A percentile compares a stretch with the other conserved stretches of the same genome.
phyloP scores from a whole-genome alignment of 495 filamentous ascomycete species.

The Immersiella caudata region DNA sequence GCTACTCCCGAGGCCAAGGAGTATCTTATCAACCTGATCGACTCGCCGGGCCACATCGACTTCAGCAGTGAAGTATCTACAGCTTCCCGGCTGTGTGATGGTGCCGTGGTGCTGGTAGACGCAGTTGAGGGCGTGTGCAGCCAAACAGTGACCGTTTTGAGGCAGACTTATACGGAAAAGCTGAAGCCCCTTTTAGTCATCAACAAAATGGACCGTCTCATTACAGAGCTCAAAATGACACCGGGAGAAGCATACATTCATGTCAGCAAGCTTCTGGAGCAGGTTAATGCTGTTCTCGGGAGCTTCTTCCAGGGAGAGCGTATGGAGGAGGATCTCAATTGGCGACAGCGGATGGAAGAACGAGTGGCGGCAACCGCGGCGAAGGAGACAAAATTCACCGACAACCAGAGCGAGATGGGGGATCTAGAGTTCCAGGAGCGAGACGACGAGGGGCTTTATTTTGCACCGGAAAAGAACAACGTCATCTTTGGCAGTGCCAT shows the following conservation, averaged over 20 bases:
- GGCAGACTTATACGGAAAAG: constrained; percentile 95
- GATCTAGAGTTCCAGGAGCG: constrained; percentile 81
- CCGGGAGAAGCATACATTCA: constrained; percentile 87
- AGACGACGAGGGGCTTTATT: constrained; percentile 97
- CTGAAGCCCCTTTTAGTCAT: constrained; percentile 93
- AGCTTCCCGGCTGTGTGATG: constrained; percentile 91
- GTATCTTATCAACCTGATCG: constrained; percentile 96
- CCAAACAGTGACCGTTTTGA: constrained; percentile 94
- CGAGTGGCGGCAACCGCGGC: constrained; percentile 64
- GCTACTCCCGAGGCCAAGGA: constrained; percentile 73
- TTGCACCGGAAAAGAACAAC: constrained; percentile 96
- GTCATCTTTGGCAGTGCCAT: constrained; percentile 98
- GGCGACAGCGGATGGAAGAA: constrained; percentile 91
- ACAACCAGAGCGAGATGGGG: constrained; percentile 53
- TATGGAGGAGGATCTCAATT: constrained; percentile 98
- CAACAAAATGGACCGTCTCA: constrained; percentile 95
- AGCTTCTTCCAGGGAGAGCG: constrained; percentile 97
- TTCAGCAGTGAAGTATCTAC: constrained; percentile 99
- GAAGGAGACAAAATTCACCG: constrained; percentile 51
- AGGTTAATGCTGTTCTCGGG: constrained; percentile 96
- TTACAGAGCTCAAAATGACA: constrained; percentile 92
- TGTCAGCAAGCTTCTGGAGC: constrained; percentile 85
- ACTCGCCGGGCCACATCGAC: constrained; percentile 97
- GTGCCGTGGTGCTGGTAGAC: constrained; percentile 93
- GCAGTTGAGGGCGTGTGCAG: constrained; percentile 98